phyloP scores from a whole-genome alignment of 345 rosid genomes.

The Salix koriyanagi region DNA sequence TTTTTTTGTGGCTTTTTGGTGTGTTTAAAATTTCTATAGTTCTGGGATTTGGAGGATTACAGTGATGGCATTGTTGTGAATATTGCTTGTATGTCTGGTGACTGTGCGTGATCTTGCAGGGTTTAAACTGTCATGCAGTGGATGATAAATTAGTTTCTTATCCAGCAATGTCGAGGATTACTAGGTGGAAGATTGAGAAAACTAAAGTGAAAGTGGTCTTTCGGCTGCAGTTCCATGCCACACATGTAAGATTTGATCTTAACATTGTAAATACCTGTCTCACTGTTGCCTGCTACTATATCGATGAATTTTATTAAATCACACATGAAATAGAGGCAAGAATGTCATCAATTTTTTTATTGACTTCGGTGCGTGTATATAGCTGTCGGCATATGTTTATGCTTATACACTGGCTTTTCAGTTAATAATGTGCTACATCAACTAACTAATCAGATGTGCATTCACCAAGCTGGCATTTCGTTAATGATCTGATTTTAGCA shows the following conservation, averaged over 20 bases:
- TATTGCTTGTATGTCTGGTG: neutral
- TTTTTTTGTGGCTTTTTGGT: neutral
- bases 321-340: neutral
- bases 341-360: neutral
- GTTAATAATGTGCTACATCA: neutral
- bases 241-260: constrained; percentile 63
- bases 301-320: neutral
- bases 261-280: neutral
- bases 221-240: constrained; percentile 92
- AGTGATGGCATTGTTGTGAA: neutral
- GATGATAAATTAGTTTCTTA: constrained; percentile 30
- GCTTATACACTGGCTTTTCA: neutral
- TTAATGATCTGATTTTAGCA: neutral
- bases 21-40: neutral
- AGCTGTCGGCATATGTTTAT: neutral
- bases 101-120: constrained; percentile 1
- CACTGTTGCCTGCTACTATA: neutral
- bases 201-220: constrained; percentile 93
- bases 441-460: neutral
- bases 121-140: constrained; percentile 29
- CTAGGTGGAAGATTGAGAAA: constrained; percentile 91
- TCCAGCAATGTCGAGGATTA: constrained; percentile 67
- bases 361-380: neutral
- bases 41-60: neutral
- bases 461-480: neutral